Evolutionary conservation across 108 stramenopile genomes (phyloP).

Genomic region (Nitzschia sp.): DNA sequence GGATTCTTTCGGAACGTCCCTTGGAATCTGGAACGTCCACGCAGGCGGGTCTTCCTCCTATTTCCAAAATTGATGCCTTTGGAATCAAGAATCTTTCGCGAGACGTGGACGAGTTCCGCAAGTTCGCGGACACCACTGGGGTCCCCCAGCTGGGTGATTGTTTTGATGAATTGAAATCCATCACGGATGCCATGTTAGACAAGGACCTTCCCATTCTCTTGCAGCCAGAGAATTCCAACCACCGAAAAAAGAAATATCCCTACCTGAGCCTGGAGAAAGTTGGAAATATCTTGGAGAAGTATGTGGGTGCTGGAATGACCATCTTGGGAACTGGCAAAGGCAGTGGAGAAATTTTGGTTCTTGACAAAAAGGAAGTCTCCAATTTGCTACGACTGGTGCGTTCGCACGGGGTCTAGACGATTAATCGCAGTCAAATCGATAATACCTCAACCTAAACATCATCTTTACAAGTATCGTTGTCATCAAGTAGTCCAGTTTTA

Average conservation of each 20-base stretch:
- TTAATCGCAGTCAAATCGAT: no score
- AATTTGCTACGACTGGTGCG: conserved; percentile 68
- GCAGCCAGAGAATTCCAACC: conserved; percentile 61
- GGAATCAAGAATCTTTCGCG: conserved; percentile 78
- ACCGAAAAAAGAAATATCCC: conserved; percentile 80
- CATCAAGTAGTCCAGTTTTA: no score
- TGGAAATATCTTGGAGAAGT: conserved; percentile 58
- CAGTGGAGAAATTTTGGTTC: conserved; percentile 55
- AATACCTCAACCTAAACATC: no score
- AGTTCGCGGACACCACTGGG: conserved; percentile 78
- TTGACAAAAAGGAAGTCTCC: conserved; percentile 89
- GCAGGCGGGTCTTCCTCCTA: conserved; percentile 61
- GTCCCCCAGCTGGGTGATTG: conserved; percentile 85
- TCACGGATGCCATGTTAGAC: conserved; percentile 79
- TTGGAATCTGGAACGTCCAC: conserved; percentile 32
- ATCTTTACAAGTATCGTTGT: no score
- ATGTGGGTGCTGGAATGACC: conserved; percentile 48
- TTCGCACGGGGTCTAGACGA: conserved; percentile 35
- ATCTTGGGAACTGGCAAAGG: conserved; percentile 41
- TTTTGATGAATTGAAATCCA: conserved; percentile 81
- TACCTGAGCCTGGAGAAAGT: conserved; percentile 84
- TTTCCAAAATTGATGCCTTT: conserved; percentile 84
- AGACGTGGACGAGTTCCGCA: conserved; percentile 81
- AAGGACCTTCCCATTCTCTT: conserved; percentile 75
- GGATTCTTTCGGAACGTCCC: conserved; percentile 60